Conservation (phyloP, 352 stramenopile genomes). For the Pythium periplocum region DNA sequence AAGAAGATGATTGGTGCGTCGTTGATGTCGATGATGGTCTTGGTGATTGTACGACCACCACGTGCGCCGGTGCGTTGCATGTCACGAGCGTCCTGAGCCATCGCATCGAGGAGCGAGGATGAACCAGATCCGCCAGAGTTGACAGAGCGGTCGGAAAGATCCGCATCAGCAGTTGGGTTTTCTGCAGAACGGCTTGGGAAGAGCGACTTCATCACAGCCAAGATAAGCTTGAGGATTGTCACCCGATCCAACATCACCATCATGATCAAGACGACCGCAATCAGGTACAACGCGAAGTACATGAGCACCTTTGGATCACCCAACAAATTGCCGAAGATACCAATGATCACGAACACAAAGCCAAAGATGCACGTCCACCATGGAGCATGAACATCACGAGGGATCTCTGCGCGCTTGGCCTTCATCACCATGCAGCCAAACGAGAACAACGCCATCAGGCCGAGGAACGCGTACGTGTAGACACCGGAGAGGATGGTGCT, state of each 20-base stretch:
- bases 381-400: slow-evolving; percentile 33
- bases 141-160: too few relatives aligned
- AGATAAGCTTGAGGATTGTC: slow-evolving; percentile 7
- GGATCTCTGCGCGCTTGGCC: slow-evolving; percentile 32
- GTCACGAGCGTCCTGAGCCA: slow-evolving; percentile 30
- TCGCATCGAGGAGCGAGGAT: slow-evolving; percentile 15
- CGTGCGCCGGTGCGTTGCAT: slow-evolving; percentile 30
- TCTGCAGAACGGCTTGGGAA: slow-evolving; percentile 10
- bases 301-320: slow-evolving; percentile 20
- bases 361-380: slow-evolving; percentile 29
- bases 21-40: slow-evolving; percentile 42
- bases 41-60: slow-evolving; percentile 38
- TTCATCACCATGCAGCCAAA: slow-evolving; percentile 42
- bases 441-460: slow-evolving; percentile 66
- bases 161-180: slow-evolving; percentile 1
- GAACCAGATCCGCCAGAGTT: too few relatives aligned
- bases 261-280: slow-evolving; percentile 14
- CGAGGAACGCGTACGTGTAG: slow-evolving; percentile 74
- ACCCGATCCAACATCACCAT: slow-evolving; percentile 22
- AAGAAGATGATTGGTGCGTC: slow-evolving; percentile 81
- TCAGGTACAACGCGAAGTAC: slow-evolving; percentile 19
- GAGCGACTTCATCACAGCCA: slow-evolving; percentile 16
- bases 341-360: slow-evolving; percentile 10
- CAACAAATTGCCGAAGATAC: slow-evolving; percentile 18
- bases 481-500: slow-evolving; percentile 59